These are phyloP conservation scores for Ocimum tenuiflorum DNA, from an alignment of 257 asterid genomes.

Conservation along the genomic window DNA sequence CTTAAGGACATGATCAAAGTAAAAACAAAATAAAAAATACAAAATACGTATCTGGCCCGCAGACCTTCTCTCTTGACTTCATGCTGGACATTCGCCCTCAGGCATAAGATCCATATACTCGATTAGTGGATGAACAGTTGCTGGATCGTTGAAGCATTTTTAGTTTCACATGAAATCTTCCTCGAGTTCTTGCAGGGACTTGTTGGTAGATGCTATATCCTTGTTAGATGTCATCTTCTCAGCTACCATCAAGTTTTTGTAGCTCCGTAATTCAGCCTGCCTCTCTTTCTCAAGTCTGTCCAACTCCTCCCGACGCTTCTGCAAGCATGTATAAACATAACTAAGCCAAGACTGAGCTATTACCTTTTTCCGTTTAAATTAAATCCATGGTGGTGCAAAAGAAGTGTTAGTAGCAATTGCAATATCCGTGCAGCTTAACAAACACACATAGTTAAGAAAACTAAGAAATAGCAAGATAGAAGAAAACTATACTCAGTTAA, in stretches of 20 bases:
- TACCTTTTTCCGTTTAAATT: background rate
- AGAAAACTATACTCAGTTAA: background rate
- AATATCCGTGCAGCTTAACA: background rate
- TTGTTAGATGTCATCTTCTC: constrained; percentile 96
- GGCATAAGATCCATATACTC: constrained; percentile 7
- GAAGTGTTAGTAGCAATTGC: background rate
- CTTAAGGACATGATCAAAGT: background rate
- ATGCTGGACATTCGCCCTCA: background rate
- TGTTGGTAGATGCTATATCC: constrained; percentile 74
- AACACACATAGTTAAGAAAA: background rate
- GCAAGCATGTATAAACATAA: background rate
- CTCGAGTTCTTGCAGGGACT: constrained; percentile 88
- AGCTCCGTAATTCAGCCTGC: constrained; percentile 85
- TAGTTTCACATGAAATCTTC: constrained; percentile 84
- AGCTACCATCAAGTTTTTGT: constrained; percentile 91
- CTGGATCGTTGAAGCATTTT: constrained; percentile 5
- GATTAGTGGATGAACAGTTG: background rate
- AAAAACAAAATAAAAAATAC: too few relatives aligned
- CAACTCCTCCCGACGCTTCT: constrained; percentile 87
- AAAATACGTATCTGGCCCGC: constrained; percentile 2
- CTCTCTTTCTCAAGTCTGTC: constrained; percentile 83
- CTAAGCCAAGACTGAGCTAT: background rate
- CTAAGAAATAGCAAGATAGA: background rate
- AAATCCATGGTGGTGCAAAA: too few relatives aligned
- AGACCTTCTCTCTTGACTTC: constrained; percentile 1